Evolutionary conservation across 192 early-diverging fungal species (phyloP).

Genomic region (Umbelopsis sp.): DNA sequence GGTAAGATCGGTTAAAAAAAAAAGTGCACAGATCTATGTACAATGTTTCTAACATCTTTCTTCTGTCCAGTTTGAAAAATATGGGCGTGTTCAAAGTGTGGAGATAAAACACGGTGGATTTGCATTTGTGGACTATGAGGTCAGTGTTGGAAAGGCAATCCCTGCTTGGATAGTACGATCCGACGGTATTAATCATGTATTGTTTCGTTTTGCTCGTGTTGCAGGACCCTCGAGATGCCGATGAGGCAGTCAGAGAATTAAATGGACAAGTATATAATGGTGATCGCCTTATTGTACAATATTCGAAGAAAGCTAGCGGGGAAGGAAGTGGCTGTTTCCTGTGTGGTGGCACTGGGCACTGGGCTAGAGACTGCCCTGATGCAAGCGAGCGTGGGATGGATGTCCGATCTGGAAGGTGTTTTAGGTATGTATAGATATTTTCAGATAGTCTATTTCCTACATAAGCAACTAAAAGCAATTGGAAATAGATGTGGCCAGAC

Average conservation of each 20-base stretch:
- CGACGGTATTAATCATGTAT: not conserved
- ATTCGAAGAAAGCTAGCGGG: conserved; percentile 49
- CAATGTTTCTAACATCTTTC: not conserved
- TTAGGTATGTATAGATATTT: conserved; percentile 35
- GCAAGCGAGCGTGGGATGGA: conserved; percentile 57
- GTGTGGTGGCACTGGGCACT: conserved; percentile 53
- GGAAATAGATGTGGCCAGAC: conserved; percentile 33
- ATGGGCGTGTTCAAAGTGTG: conserved; percentile 49
- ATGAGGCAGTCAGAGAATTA: conserved; percentile 51
- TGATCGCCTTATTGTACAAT: conserved; percentile 51
- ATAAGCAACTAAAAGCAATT: not conserved
- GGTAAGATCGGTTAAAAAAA: conserved; percentile 13
- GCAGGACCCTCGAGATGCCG: conserved; percentile 52
- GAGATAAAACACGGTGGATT: conserved; percentile 57
- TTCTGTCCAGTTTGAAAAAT: conserved; percentile 49
- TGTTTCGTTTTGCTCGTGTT: conserved; percentile 9
- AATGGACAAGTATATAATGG: conserved; percentile 56
- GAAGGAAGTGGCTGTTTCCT: conserved; percentile 57
- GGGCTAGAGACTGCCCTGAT: conserved; percentile 56
- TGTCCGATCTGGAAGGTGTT: conserved; percentile 56
- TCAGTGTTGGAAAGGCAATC: conserved; percentile 5
- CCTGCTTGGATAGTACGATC: not conserved
- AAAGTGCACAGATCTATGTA: not conserved
- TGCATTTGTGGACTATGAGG: conserved; percentile 58
- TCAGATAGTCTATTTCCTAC: not conserved